Evolutionary conservation across 768 basidiomycete species (phyloP).

Genomic region (Heimioporus sp.): DNA sequence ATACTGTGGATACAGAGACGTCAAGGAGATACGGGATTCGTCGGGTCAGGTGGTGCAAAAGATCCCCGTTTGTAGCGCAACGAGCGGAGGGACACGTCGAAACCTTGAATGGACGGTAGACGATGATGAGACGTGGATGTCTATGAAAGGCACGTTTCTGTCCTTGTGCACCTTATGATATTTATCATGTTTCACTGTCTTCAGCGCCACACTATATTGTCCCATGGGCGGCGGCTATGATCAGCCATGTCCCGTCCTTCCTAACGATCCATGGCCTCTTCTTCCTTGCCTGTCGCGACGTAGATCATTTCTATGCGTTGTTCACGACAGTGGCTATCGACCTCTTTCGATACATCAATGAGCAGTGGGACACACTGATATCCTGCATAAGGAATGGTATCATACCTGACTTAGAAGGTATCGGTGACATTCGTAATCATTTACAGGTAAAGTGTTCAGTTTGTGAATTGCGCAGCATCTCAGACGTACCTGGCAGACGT

Average conservation of each 20-base stretch:
- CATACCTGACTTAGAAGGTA: too few species aligned
- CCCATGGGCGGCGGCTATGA: slow-evolving; percentile 15
- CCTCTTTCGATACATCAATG: slow-evolving; percentile 13
- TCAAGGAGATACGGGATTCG: neutral
- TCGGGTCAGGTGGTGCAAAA: slow-evolving; percentile 1
- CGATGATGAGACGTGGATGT: slow-evolving; percentile 11
- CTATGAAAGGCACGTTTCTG: neutral
- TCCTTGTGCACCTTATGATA: neutral
- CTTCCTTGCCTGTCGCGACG: slow-evolving; percentile 3
- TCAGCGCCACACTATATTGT: slow-evolving; percentile 10
- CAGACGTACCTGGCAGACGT: slow-evolving; percentile 1
- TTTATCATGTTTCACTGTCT: neutral
- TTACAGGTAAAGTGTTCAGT: too few species aligned
- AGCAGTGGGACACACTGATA: slow-evolving; percentile 17
- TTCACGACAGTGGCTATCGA: slow-evolving; percentile 11
- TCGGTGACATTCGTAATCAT: too few species aligned
- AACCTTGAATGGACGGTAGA: slow-evolving; percentile 5
- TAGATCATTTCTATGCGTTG: neutral
- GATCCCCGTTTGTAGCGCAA: slow-evolving; percentile 6
- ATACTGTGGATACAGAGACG: neutral
- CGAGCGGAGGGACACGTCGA: slow-evolving; percentile 1
- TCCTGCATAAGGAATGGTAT: too few species aligned
- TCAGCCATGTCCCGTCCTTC: slow-evolving; percentile 15
- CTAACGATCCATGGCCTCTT: slow-evolving; percentile 22
- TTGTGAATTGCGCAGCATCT: neutral